A percentile compares a stretch with the other conserved stretches of the same genome.
Evolutionary conservation across 495 filamentous ascomycete genomes (phyloP).

Genomic region (Parathielavia hyrcaniae): DNA sequence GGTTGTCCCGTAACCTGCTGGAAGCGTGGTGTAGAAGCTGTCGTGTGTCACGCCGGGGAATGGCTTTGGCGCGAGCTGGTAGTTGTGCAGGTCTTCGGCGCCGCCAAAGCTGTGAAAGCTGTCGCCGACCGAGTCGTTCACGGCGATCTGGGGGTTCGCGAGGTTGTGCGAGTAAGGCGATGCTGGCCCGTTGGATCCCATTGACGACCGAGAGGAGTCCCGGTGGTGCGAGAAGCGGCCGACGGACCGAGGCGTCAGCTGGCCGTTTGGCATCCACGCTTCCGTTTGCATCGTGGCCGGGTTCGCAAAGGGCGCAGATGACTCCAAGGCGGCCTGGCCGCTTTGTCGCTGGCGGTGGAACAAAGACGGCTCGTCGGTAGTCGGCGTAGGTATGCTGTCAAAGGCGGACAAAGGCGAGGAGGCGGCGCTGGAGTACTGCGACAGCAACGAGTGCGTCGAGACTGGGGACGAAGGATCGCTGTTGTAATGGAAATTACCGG

Average conservation of each 20-base stretch:
- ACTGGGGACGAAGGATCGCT: slow-evolving; percentile 31
- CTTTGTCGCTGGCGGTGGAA: slow-evolving; percentile 28
- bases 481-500: slow-evolving; percentile 21
- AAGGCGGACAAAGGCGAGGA: slow-evolving; percentile 38
- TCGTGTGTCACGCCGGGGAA: slow-evolving; percentile 27
- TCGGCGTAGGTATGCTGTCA: slow-evolving; percentile 34
- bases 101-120: slow-evolving; percentile 35
- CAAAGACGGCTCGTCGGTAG: slow-evolving; percentile 30
- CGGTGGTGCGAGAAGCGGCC: slow-evolving; percentile 45
- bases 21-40: slow-evolving; percentile 34
- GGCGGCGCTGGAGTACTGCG: slow-evolving; percentile 24
- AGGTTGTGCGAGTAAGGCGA: slow-evolving; percentile 50
- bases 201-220: slow-evolving; percentile 50
- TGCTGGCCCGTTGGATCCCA: slow-evolving; percentile 49
- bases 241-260: slow-evolving; percentile 38
- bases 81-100: slow-evolving; percentile 39
- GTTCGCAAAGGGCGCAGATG: slow-evolving; percentile 24
- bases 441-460: slow-evolving; percentile 32
- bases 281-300: slow-evolving; percentile 43
- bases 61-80: slow-evolving; percentile 36
- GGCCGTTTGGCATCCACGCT: slow-evolving; percentile 35
- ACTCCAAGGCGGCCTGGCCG: slow-evolving; percentile 25
- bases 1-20: slow-evolving; percentile 20
- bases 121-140: slow-evolving; percentile 38
- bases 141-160: slow-evolving; percentile 49